Evolutionary conservation across 2,329 filamentous ascomycete genomes (phyloP).

Genomic region (Colletotrichum musicola): DNA sequence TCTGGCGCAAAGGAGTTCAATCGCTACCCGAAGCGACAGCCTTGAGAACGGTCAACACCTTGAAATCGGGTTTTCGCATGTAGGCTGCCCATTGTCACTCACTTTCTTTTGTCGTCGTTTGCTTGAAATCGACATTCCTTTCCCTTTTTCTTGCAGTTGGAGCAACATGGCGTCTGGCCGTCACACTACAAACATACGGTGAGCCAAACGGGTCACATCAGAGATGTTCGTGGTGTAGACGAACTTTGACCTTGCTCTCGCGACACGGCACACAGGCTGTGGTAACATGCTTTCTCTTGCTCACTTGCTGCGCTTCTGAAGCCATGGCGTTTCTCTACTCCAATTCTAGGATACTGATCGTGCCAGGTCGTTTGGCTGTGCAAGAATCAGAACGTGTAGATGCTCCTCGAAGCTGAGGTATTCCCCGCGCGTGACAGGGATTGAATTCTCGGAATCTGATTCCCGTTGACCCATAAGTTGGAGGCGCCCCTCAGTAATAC

Average conservation of each 20-base stretch:
- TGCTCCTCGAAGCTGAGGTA: background rate
- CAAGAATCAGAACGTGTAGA: background rate
- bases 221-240: conserved; percentile 8
- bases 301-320: background rate
- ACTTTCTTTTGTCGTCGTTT: conserved; percentile 9
- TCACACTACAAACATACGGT: background rate
- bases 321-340: background rate
- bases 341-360: background rate
- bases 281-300: conserved; percentile 53
- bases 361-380: background rate
- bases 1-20: conserved; percentile 10
- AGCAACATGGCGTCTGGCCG: conserved; percentile 9
- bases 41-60: background rate
- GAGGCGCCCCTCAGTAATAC: background rate
- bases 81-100: background rate
- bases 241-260: conserved; percentile 58
- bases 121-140: conserved; percentile 10
- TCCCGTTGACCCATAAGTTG: conserved; percentile 2
- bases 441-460: conserved; percentile 5
- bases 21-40: conserved; percentile 7
- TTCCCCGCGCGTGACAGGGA: conserved; percentile 8
- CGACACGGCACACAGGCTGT: conserved; percentile 58
- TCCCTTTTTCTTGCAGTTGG: conserved; percentile 7
- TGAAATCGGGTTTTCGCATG: no score
- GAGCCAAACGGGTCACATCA: no score